Conservation (phyloP, 768 basidiomycete genomes). For the Serendipita indica region DNA sequence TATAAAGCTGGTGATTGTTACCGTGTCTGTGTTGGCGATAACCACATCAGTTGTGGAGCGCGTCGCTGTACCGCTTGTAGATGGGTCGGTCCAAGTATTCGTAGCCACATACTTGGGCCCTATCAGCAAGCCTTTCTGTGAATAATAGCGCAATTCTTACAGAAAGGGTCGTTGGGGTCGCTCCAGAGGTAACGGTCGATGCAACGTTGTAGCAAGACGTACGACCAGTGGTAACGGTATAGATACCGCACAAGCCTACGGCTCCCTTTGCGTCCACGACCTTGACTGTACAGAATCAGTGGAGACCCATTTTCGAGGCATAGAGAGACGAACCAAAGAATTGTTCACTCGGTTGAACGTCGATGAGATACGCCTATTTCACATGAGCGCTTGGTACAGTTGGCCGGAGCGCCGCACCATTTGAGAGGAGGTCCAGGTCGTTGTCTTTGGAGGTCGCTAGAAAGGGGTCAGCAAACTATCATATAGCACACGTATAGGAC, state of each 20-base stretch:
- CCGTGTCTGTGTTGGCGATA: too few species aligned
- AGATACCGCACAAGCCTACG: background rate
- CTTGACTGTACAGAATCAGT: background rate
- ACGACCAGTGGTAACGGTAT: background rate
- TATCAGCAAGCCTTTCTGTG: too few species aligned
- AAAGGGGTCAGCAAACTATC: background rate
- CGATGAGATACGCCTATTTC: background rate
- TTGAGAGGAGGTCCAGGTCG: background rate
- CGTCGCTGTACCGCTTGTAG: too few species aligned
- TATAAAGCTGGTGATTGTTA: too few species aligned
- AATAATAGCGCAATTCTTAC: background rate
- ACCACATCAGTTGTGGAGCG: too few species aligned
- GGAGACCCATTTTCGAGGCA: background rate
- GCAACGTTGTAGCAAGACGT: background rate
- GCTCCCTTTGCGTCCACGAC: background rate
- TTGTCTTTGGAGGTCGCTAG: constrained; percentile 3
- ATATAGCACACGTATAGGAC: background rate
- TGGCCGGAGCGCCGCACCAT: background rate
- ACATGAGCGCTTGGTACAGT: background rate
- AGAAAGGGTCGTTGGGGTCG: background rate
- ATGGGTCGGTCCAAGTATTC: too few species aligned
- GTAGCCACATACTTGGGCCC: too few species aligned
- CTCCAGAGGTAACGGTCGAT: background rate
- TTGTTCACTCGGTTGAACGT: background rate
- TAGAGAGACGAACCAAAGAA: background rate